phyloP scores from a whole-genome alignment of 495 filamentous ascomycete genomes.

The Polyplosphaeria fusca region DNA sequence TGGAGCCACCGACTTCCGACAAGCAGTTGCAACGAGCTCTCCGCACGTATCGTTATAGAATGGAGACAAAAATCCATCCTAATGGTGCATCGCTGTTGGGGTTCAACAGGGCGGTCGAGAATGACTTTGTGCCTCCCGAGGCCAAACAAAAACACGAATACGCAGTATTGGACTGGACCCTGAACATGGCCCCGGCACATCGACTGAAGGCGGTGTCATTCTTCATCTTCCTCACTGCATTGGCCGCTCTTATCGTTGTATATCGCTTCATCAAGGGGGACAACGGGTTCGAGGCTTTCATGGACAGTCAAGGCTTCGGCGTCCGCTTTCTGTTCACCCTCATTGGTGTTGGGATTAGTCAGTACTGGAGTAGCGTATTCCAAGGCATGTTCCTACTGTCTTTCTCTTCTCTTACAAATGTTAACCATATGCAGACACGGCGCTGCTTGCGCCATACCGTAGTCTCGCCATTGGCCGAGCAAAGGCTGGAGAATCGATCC shows the following conservation, averaged over 20 bases:
- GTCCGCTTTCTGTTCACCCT: conserved; percentile 5
- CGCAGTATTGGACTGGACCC: background rate
- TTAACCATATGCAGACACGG: background rate
- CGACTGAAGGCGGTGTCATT: background rate
- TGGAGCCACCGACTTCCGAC: background rate
- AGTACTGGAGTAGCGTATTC: conserved; percentile 1
- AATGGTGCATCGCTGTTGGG: background rate
- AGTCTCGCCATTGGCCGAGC: background rate
- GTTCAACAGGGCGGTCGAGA: background rate
- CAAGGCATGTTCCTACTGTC: background rate
- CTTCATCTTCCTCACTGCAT: background rate
- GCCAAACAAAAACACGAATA: background rate
- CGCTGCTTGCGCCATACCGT: conserved; percentile 1
- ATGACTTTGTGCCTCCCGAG: background rate
- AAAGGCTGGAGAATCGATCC: conserved; percentile 4
- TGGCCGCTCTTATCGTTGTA: background rate
- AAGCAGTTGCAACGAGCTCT: background rate
- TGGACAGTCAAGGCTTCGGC: conserved; percentile 11
- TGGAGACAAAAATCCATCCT: background rate
- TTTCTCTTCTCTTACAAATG: no score
- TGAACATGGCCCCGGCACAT: background rate
- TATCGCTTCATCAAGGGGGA: conserved; percentile 3
- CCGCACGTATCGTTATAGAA: background rate
- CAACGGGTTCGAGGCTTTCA: conserved; percentile 6
- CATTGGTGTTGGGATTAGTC: conserved; percentile 5